phyloP scores from a whole-genome alignment of 371 early-diverging fungal species.

The Astathelohania contejeani region DNA sequence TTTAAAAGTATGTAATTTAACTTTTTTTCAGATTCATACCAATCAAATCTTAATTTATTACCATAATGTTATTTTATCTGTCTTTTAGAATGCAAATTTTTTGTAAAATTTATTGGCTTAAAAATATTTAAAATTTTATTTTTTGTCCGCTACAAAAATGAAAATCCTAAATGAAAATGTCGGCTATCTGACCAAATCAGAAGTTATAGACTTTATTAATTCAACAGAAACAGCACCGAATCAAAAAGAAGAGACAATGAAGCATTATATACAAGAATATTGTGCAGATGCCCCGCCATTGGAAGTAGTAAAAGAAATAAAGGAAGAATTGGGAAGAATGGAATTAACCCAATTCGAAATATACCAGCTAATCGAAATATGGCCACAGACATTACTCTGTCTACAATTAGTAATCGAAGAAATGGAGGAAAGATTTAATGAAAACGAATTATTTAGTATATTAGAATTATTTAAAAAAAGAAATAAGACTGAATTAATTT shows the following conservation, averaged over 20 bases:
- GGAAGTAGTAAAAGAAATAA: background rate
- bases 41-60: too few species aligned
- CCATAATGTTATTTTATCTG: too few species aligned
- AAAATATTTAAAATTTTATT: too few species aligned
- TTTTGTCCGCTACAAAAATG: too few species aligned
- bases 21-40: too few species aligned
- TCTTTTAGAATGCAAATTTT: too few species aligned
- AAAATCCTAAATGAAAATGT: background rate
- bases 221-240: background rate
- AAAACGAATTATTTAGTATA: constrained; percentile 39
- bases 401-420: constrained; percentile 50
- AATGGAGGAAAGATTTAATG: constrained; percentile 49
- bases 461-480: constrained; percentile 25
- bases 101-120: too few species aligned
- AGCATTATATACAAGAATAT: background rate
- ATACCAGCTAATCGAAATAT: constrained; percentile 42
- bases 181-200: background rate
- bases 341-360: constrained; percentile 42
- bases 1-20: too few species aligned
- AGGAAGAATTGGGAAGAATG: constrained; percentile 12
- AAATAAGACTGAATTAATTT: too few species aligned
- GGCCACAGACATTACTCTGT: constrained; percentile 38
- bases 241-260: constrained; percentile 1
- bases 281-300: background rate
- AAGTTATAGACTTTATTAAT: background rate